Evolutionary conservation across 1,284 basidiomycete genomes (phyloP).

Genomic region (Sporisorium exsertum): DNA sequence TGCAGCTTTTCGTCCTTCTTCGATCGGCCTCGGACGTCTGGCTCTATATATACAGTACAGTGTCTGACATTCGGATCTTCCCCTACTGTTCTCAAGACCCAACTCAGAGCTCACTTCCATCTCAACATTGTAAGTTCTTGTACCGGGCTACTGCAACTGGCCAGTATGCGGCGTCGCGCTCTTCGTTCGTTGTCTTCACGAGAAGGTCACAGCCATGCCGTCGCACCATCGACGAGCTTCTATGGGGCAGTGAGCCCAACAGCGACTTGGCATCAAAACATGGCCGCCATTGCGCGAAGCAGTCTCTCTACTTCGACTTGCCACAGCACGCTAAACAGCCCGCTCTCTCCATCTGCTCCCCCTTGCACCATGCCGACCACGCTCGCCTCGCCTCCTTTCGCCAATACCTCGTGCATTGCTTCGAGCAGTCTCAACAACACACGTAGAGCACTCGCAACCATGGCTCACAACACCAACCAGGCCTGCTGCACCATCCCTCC

Average conservation of each 20-base stretch:
- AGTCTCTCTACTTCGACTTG: neutral
- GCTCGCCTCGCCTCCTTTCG: neutral
- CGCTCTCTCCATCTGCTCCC: slow-evolving; percentile 1
- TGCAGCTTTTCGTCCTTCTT: neutral
- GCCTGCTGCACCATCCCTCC: slow-evolving; percentile 73
- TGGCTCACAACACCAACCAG: slow-evolving; percentile 59
- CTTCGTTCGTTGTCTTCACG: neutral
- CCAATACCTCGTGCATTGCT: neutral
- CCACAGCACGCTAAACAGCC: slow-evolving; percentile 6
- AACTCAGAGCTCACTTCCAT: neutral
- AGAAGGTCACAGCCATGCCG: neutral
- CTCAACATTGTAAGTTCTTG: neutral
- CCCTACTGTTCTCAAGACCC: no score
- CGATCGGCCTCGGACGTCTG: slow-evolving; percentile 1
- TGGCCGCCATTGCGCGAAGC: neutral
- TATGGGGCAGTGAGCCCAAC: neutral
- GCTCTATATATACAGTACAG: neutral
- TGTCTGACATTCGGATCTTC: no score
- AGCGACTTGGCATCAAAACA: neutral
- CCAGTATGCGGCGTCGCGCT: slow-evolving; percentile 4
- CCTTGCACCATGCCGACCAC: neutral
- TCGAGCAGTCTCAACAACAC: slow-evolving; percentile 12
- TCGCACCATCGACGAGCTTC: neutral
- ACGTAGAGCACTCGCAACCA: slow-evolving; percentile 30
- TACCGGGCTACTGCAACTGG: neutral